Evolutionary conservation across 129 eudicot genomes (phyloP).

Genomic region (Chrysanthemum seticuspe): DNA sequence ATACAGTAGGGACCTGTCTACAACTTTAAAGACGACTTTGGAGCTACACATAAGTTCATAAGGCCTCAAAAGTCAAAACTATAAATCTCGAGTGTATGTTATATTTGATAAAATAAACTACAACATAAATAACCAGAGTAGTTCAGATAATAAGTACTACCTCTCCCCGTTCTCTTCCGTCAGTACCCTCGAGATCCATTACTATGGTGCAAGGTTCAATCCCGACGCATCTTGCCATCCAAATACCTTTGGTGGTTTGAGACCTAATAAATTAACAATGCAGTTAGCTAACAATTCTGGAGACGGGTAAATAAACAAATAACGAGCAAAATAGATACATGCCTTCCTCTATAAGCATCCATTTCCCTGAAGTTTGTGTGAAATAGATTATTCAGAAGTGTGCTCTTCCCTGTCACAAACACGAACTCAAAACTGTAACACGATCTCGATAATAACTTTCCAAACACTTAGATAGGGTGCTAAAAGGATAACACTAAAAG

Average conservation of each 20-base stretch:
- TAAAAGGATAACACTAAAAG: neutral
- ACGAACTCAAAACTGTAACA: slow-evolving; percentile 17
- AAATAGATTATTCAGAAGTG: slow-evolving; percentile 82
- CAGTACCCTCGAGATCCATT: slow-evolving; percentile 99
- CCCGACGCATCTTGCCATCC: slow-evolving; percentile 92
- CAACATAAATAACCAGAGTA: neutral
- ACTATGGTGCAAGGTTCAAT: slow-evolving; percentile 95
- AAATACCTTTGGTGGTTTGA: slow-evolving; percentile 98
- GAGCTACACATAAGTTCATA: no score
- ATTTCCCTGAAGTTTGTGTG: slow-evolving; percentile 87
- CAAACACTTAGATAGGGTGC: no score
- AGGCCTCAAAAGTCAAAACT: no score
- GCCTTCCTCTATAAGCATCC: slow-evolving; percentile 99
- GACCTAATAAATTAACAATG: slow-evolving; percentile 50
- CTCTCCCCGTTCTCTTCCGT: slow-evolving; percentile 99
- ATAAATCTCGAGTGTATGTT: no score
- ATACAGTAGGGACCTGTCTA: no score
- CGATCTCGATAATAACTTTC: slow-evolving; percentile 4
- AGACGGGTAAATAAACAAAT: slow-evolving; percentile 7
- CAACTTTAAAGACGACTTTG: no score
- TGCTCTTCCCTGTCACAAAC: slow-evolving; percentile 83
- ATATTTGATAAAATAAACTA: no score
- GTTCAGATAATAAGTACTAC: slow-evolving; percentile 28
- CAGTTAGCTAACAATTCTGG: slow-evolving; percentile 12
- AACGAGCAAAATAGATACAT: slow-evolving; percentile 27